Conservation (phyloP, 2,329 filamentous ascomycete species). For the Xylariomycetidae sp. region DNA sequence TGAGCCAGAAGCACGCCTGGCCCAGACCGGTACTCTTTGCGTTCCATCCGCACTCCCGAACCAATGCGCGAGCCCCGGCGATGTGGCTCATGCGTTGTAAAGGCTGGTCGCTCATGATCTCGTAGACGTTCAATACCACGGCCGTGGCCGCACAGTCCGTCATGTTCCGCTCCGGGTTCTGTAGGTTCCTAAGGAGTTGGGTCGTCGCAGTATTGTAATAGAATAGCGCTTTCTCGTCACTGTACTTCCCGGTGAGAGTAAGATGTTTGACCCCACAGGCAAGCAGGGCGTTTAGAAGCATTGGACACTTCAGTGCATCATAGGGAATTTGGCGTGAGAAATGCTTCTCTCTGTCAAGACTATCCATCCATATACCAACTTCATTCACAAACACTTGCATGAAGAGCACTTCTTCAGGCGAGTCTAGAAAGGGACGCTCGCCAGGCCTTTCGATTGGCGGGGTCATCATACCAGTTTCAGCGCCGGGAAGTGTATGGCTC, state of each 20-base stretch:
- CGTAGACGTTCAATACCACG: conserved; percentile 84
- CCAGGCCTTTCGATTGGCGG: conserved; percentile 32
- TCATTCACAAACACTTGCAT: conserved; percentile 92
- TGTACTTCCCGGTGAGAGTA: conserved; percentile 58
- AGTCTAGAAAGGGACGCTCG: conserved; percentile 60
- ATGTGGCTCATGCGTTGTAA: conserved; percentile 85
- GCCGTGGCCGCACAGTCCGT: conserved; percentile 82
- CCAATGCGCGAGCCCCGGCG: conserved; percentile 74
- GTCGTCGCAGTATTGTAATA: conserved; percentile 85
- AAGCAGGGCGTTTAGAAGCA: conserved; percentile 83
- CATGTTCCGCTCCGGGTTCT: conserved; percentile 79
- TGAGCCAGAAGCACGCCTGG: conserved; percentile 89
- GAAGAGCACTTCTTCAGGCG: conserved; percentile 73
- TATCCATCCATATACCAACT: conserved; percentile 91
- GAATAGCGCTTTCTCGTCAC: conserved; percentile 69
- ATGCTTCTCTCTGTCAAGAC: conserved; percentile 77
- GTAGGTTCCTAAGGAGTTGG: conserved; percentile 67
- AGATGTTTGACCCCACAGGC: conserved; percentile 84
- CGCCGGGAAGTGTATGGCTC: conserved; percentile 15
- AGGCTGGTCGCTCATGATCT: conserved; percentile 80
- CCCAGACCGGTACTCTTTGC: conserved; percentile 73
- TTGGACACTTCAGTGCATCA: conserved; percentile 72
- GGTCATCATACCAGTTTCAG: conserved; percentile 32
- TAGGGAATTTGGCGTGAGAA: conserved; percentile 83
- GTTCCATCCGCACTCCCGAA: conserved; percentile 87